Base-by-base conservation (phyloP, 2,329 filamentous ascomycete genomes). In the Calonectria montana region DNA sequence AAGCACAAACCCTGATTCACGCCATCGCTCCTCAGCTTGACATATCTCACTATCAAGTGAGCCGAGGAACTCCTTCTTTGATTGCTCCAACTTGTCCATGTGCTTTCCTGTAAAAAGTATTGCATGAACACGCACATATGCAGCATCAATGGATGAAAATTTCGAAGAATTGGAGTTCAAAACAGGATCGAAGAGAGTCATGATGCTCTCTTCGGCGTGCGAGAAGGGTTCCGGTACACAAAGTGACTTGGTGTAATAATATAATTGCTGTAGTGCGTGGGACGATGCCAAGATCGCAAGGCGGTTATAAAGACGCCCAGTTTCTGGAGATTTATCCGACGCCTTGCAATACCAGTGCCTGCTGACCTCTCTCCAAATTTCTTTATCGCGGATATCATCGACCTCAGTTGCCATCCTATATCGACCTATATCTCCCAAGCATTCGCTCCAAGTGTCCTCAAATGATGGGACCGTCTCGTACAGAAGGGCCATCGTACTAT, bases 351-450 rank as follows among this genome's bases (percentile, higher is more conserved):
- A 98, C 97, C 96, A 98, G 48, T 93, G 91, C 0, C 92, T 87
- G 0, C 94, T 93, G 0, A 98, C 94, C 0, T 89, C 88, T 0
- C 93, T 94, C 96, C 96, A 98, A 0, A 91, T 90, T 61, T 97
- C 94, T 1, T 93, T 87, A 67, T 96, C 93, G 2, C 89, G 84
- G 21, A 94, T 87, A 73, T 97, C 93, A 29, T 93, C 91, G 47
- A 97, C 94, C 81, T 98, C 96, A 55, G 98, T 95, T 0, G 95
- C 95, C 95, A 98, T 98, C 0, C 88, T 81, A 50, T 97, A 98
- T 23, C 96, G 87, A 0, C 92, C 93, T 0, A 98, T 83, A 79
- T 98, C 96, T 0, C 96, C 96, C 0, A 98, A 85, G 66, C 96
- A 98, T 75, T 98, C 96, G 9, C 97, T 94, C 96, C 96, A 98